Base-by-base conservation (phyloP, 2,329 filamentous ascomycete genomes). In the Aspergillus ustus region DNA sequence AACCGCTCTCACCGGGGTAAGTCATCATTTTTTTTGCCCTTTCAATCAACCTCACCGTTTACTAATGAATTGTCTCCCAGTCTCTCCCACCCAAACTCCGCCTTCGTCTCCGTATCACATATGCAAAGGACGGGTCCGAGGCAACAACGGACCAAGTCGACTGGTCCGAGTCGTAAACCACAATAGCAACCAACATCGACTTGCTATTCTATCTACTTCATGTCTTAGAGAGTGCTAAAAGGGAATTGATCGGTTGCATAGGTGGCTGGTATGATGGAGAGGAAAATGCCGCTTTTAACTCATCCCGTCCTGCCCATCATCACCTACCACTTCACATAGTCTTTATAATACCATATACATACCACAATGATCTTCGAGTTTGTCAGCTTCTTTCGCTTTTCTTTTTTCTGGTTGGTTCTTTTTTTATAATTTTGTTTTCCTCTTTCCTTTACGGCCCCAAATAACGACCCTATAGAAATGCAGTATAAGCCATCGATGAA, bases 101-200 rank as follows among this genome's bases (percentile, higher is more conserved):
- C 65, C 82, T 99, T 70, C 89, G 95, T 73, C 82, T 99, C 72
- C 93, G 93, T 79, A 87, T 99, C 72, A 88, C 87, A 60, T 98
- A 93, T 75, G 82, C 86, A 37, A 90, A 91, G 76, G 87, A 90
- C 60, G 85, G 86, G 61, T 86, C 83, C 25, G 88, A 88, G 56
- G 85, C 89, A 64, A 84, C 96, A 19, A 90, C 90, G 74, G 95
- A 99, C 73, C 93, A 98, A 79, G 93, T 98, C 61, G 96, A 97
- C 81, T 99, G 95, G 95, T 89, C 91, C 31, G 95, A 99, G 79
- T 89, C 92, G 50, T 75, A 62, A 68, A 45, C 48, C 34, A 55
- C 49, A 15, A 34, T 28, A 51, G 31, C 25, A 52, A 28, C 5
- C 25, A 29, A 43, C 25, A 40, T 40, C 34, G 3, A 15, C 34